These are phyloP conservation scores for Pyricularia pennisetigena DNA, from an alignment of 2,329 filamentous ascomycete genomes.

Conservation along the genomic window DNA sequence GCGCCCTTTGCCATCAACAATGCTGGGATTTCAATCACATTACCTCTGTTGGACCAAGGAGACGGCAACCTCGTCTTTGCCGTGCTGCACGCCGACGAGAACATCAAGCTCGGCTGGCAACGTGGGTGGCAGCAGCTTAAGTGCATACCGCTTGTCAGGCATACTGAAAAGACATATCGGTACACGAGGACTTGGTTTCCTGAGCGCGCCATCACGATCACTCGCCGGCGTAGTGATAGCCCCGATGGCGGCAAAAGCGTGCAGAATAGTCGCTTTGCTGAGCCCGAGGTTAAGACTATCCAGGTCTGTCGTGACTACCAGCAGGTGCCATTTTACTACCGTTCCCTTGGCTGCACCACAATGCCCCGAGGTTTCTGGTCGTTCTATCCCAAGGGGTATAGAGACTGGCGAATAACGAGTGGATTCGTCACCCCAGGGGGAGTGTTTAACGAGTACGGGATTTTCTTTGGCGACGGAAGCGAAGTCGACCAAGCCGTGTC, in stretches of 20 bases:
- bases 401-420: not conserved
- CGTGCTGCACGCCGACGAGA: constrained; percentile 3
- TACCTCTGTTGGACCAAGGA: constrained; percentile 4
- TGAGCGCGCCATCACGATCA: not conserved
- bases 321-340: constrained; percentile 7
- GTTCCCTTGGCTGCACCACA: not conserved
- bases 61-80: constrained; percentile 5
- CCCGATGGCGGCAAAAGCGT: not conserved
- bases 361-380: constrained; percentile 4
- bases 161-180: not conserved
- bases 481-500: not conserved
- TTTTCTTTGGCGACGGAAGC: constrained; percentile 5
- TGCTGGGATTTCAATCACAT: constrained; percentile 6
- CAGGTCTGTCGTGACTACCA: constrained; percentile 6
- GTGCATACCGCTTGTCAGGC: constrained; percentile 4
- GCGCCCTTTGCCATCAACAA: constrained; percentile 6
- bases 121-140: not conserved
- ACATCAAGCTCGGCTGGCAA: not conserved
- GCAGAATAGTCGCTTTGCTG: not conserved
- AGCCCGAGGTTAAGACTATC: constrained; percentile 1
- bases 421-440: not conserved
- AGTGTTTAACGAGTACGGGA: constrained; percentile 7
- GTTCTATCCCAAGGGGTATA: not conserved
- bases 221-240: not conserved
- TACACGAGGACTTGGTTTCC: constrained; percentile 7